Evolutionary conservation across 2,329 filamentous ascomycete genomes (phyloP).

Genomic region (Xylaria multiplex): DNA sequence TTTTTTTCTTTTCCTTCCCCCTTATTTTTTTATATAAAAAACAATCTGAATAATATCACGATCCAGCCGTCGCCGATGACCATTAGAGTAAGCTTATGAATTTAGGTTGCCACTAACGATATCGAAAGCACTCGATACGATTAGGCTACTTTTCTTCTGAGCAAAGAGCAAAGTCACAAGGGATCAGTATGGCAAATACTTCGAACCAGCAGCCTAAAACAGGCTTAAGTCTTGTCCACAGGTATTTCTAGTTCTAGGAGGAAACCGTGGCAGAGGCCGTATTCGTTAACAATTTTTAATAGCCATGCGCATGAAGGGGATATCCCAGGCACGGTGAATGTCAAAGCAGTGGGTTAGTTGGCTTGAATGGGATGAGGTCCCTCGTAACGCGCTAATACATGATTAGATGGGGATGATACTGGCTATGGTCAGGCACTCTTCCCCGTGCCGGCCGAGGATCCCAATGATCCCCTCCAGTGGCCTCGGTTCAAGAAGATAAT

Average conservation of each 20-base stretch:
- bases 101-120: constrained; percentile 1
- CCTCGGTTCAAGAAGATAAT: constrained; percentile 63
- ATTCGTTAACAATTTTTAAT: constrained; percentile 4
- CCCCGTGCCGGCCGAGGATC: constrained; percentile 68
- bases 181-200: constrained; percentile 20
- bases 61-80: background rate
- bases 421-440: constrained; percentile 69
- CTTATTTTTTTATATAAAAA: too few relatives aligned
- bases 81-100: background rate
- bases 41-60: background rate
- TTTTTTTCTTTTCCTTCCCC: background rate
- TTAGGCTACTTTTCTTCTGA: background rate
- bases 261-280: background rate
- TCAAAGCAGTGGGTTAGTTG: constrained; percentile 51
- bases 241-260: constrained; percentile 13
- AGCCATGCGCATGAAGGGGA: constrained; percentile 64
- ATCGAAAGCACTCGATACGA: background rate
- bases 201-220: constrained; percentile 6
- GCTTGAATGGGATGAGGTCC: background rate
- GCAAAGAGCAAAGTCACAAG: background rate
- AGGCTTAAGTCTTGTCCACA: constrained; percentile 20
- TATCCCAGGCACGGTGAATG: constrained; percentile 66
- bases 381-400: constrained; percentile 6
- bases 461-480: constrained; percentile 65
- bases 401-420: constrained; percentile 65